These are phyloP conservation scores for Pachysandra terminalis DNA, from an alignment of 164 flowering plant species.

Conservation along the genomic window DNA sequence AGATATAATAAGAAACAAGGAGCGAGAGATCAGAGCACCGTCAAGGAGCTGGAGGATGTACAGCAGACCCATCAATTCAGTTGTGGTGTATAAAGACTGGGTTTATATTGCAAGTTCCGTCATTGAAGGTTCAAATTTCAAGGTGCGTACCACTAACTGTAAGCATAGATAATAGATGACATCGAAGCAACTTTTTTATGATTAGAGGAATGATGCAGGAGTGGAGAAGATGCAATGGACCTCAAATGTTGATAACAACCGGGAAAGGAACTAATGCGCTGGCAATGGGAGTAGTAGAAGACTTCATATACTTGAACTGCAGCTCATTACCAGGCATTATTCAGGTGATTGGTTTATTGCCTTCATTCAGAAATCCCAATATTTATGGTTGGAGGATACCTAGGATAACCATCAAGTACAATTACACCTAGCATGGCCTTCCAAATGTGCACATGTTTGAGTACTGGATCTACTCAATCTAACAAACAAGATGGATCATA, in stretches of 20 bases:
- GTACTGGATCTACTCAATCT: not conserved
- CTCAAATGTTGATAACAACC: conserved; percentile 37
- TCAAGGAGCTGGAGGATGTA: conserved; percentile 57
- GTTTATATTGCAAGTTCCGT: conserved; percentile 47
- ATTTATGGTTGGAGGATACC: not conserved
- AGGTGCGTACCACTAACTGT: conserved; percentile 33
- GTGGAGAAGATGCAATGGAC: conserved; percentile 42
- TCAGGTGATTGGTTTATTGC: conserved; percentile 37
- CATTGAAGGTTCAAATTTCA: conserved; percentile 52
- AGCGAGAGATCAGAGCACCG: conserved; percentile 59
- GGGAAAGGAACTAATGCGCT: conserved; percentile 38
- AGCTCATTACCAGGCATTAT: conserved; percentile 49
- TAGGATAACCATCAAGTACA: not conserved
- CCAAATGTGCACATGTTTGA: not conserved
- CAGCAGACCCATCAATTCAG: conserved; percentile 49
- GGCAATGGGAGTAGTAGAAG: conserved; percentile 74
- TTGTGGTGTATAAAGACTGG: conserved; percentile 54
- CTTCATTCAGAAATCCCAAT: not conserved
- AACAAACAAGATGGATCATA: not conserved
- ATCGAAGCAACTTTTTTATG: conserved; percentile 1
- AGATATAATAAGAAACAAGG: conserved; percentile 31
- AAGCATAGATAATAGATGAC: not conserved
- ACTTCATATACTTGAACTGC: conserved; percentile 66
- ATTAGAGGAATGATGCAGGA: conserved; percentile 37
- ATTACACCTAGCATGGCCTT: not conserved